These are phyloP conservation scores for Quercus aquifolioides DNA, from an alignment of 306 rosid genomes.

Conservation along the genomic window DNA sequence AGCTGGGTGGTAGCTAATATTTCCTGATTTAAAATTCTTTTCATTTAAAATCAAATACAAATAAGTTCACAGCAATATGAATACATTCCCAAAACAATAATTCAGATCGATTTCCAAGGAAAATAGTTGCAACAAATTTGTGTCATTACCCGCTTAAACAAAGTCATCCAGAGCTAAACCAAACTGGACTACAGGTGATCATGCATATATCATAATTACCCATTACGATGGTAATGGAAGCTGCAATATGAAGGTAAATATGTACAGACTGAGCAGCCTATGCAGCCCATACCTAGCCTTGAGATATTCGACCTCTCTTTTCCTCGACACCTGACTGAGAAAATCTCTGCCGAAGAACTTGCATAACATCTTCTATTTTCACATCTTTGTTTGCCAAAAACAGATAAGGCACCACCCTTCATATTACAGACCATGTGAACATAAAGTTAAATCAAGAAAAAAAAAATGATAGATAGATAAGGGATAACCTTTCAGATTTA, in stretches of 20 bases:
- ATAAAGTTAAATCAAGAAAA: no score
- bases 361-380: slow-evolving; percentile 78
- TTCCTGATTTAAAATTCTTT: no score
- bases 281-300: background rate
- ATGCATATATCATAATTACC: background rate
- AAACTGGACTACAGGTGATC: background rate
- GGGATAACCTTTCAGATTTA: background rate
- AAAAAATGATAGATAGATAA: no score
- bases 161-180: background rate
- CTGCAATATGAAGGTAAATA: background rate
- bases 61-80: no score
- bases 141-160: background rate
- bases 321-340: slow-evolving; percentile 87
- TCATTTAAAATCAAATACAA: no score
- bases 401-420: background rate
- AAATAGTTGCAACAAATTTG: background rate
- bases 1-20: no score
- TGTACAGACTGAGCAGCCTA: background rate
- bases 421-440: no score
- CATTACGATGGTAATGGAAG: background rate
- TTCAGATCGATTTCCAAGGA: no score
- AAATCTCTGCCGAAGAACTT: slow-evolving; percentile 64
- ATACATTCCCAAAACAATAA: background rate
- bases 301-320: slow-evolving; percentile 46
- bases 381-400: slow-evolving; percentile 55